phyloP scores from a whole-genome alignment of 1,139 yeast species.

The Eremothecium coryli region DNA sequence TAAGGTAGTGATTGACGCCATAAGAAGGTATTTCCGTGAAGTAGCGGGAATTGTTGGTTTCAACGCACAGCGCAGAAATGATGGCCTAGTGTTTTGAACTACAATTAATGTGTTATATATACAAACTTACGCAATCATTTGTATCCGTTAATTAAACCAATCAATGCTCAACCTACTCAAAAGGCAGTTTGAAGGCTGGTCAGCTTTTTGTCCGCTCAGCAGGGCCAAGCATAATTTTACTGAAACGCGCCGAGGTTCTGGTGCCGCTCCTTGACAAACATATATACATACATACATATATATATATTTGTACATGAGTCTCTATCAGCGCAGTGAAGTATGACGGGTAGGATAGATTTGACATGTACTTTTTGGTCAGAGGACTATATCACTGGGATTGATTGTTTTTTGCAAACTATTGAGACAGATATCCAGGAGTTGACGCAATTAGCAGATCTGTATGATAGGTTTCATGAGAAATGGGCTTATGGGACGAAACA shows the following conservation, averaged over 20 bases:
- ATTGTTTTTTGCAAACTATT: slow-evolving; percentile 15
- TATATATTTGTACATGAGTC: no score
- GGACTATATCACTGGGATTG: slow-evolving; percentile 28
- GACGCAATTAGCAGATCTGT: slow-evolving; percentile 5
- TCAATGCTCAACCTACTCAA: no score
- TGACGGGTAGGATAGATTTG: slow-evolving; percentile 2
- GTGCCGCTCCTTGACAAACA: no score
- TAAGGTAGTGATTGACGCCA: slow-evolving; percentile 49
- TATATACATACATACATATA: no score
- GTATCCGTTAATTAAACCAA: no score
- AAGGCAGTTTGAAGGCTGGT: no score
- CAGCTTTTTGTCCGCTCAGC: no score
- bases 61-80: slow-evolving; percentile 53
- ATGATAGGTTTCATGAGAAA: slow-evolving; percentile 2
- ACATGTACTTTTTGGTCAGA: slow-evolving; percentile 25
- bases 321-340: no score
- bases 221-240: no score
- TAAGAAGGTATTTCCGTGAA: slow-evolving; percentile 43
- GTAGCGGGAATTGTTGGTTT: slow-evolving; percentile 48
- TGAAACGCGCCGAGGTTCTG: no score
- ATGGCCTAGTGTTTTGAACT: slow-evolving; percentile 35
- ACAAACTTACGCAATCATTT: no score
- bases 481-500: slow-evolving; percentile 3
- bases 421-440: slow-evolving; percentile 18
- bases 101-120: no score